These are phyloP conservation scores for Fragaria ananassa DNA, from an alignment of 306 rosid species.

Conservation along the genomic window DNA sequence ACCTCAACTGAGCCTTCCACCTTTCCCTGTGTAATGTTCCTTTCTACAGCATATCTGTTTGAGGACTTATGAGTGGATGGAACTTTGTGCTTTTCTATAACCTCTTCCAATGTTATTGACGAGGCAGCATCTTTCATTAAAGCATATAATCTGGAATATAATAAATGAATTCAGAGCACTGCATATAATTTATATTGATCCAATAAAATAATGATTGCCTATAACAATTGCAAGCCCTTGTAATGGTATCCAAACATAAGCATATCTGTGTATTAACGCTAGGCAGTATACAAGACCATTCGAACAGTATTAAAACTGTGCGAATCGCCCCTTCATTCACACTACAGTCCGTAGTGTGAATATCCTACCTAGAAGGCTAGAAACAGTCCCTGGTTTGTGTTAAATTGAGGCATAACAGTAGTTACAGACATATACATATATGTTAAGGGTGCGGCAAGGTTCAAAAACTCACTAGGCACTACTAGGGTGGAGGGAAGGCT, in stretches of 20 bases:
- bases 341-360: not conserved
- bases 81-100: conserved; percentile 50
- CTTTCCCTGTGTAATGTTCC: conserved; percentile 70
- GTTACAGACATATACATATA: not conserved
- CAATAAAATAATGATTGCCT: not conserved
- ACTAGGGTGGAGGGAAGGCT: too few relatives aligned
- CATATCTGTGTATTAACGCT: not conserved
- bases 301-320: not conserved
- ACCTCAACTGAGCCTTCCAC: conserved; percentile 85
- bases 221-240: not conserved
- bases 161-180: conserved; percentile 20
- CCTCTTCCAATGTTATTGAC: conserved; percentile 54
- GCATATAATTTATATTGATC: not conserved
- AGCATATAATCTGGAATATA: conserved; percentile 50
- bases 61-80: conserved; percentile 51
- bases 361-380: not conserved
- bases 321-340: not conserved
- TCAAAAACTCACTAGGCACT: too few relatives aligned
- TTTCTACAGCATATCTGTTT: conserved; percentile 49
- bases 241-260: not conserved
- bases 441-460: not conserved
- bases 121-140: conserved; percentile 61
- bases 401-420: not conserved
- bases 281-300: not conserved
- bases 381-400: not conserved